Evolutionary conservation across 495 filamentous ascomycete genomes (phyloP), one percentile per base, ranked within the genome.

Genomic region (Talaromyces nanjingensis): DNA sequence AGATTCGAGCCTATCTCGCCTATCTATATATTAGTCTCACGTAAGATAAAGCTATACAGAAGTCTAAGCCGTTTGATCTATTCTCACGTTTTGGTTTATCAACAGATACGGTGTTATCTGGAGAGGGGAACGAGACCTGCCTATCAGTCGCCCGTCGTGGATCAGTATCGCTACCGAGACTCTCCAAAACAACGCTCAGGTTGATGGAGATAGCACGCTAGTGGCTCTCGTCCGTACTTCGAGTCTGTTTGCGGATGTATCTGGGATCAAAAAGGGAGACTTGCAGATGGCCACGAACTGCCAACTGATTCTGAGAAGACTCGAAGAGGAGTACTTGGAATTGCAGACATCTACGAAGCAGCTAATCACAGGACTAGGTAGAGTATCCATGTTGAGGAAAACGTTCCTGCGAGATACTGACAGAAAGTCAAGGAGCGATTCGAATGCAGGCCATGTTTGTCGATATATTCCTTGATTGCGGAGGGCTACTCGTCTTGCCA

Each of bases 1-100:
- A 61, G 59, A 61, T 61, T 16, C 59, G 59, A 61, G 59, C 59
- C 49, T 61, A 61, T 61, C 59, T 61, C 27, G 59, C 59, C 59
- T 61, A 61, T 61, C 37, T 47, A 45, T 61, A 61, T 61, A 12
- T 61, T 29, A 27, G 4, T 61, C 18, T 27, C 14, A 61, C 59
- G 59, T 61, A 49, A 61, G 59, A 22, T 59, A 31, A 14, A 47
- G 22, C 2, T 61, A 9, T 61, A 9, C 39, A 22, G 37, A 49
- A 47, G 2, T 27, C 22, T n/a, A 37, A 45, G 9, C 24, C 14
- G 5, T 61, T 12, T 27, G 14, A 49, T 22, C 11, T 12, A 45
- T 61, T 45, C 39, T 61, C 14, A 61, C 33, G 22, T 47, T 47
- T 27, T 47, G 59, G 14, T 4, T 29, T 22, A 25, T 27, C 24